Base-by-base conservation (phyloP, 192 early-diverging fungal genomes). In the Linderina pennispora region DNA sequence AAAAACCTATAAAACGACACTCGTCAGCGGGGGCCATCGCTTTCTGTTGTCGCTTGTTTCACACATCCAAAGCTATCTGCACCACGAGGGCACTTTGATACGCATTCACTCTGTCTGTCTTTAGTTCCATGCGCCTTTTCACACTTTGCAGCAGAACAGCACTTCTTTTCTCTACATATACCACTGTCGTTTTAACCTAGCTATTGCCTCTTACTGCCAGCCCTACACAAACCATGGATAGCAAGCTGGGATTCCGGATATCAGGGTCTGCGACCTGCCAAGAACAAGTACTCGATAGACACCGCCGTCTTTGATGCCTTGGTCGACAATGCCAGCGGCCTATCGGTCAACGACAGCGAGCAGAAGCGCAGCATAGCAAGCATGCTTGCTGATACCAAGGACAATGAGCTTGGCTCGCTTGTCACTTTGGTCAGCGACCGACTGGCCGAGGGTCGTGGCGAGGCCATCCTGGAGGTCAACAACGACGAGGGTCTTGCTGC, bases 401-500 rank as follows among this genome's bases (percentile, higher is more conserved):
- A n/a, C n/a, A n/a, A n/a, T n/a, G n/a, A n/a, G n/a, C n/a, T n/a
- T n/a, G n/a, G n/a, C n/a, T 77, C 56, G 10, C 44, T 83, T 8
- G 43, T 58, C 26, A 50, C 48, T 11, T 42, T 72, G 36, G 28
- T 88, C 13, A 40, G 33, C 7, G 25, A 44, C 11, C 74, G 76
- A 43, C 70, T 88, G 50, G 51, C 52, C 32, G 74, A 79, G 40
- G 80, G 76, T 20, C 54, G 65, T 17, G 91, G 91, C 23, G 89
- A 94, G 75, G 62, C 79, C 0, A 50, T 94, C 11, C 69, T 92
- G 20, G 88, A 89, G 56, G 28, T 31, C 5, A 31, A 31, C 28
- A 8, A 31, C 28, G 11, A 31, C 5, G 6, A 31, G 28, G 11
- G 11, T 31, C 6, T 31, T 31, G 28, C 28, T 17, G 70, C 78